These are phyloP conservation scores for Paramyrothecium roridum DNA, from an alignment of 2,329 filamentous ascomycete species.

Conservation along the genomic window DNA sequence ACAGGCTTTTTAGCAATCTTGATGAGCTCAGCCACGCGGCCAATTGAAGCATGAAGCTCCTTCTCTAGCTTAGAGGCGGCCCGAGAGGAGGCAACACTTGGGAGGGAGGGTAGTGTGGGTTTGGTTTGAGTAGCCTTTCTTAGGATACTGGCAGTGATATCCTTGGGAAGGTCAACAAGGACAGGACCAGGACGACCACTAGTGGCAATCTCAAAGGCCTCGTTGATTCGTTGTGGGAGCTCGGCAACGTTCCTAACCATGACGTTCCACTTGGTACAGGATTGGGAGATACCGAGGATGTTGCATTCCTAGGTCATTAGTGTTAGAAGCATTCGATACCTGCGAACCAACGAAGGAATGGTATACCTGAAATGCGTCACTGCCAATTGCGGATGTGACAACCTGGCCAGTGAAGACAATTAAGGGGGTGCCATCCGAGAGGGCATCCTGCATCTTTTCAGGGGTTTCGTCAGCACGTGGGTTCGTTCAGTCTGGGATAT, in stretches of 20 bases:
- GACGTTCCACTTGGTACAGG: slow-evolving; percentile 98
- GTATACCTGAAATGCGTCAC: slow-evolving; percentile 94
- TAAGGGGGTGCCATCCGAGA: slow-evolving; percentile 93
- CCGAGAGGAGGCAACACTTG: slow-evolving; percentile 66
- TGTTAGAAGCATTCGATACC: slow-evolving; percentile 85
- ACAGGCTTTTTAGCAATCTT: slow-evolving; percentile 91
- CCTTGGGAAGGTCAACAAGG: slow-evolving; percentile 92
- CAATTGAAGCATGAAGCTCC: slow-evolving; percentile 71
- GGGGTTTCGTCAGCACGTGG: too few relatives aligned
- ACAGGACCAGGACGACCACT: slow-evolving; percentile 92
- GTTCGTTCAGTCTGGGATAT: too few relatives aligned
- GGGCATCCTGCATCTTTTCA: slow-evolving; percentile 94
- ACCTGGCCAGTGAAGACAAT: slow-evolving; percentile 97
- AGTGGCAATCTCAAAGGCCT: slow-evolving; percentile 97
- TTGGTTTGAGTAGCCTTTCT: slow-evolving; percentile 77
- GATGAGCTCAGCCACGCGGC: slow-evolving; percentile 75
- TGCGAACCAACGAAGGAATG: too few relatives aligned
- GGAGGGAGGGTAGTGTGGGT: slow-evolving; percentile 72
- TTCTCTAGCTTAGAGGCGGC: slow-evolving; percentile 69
- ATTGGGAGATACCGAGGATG: slow-evolving; percentile 84
- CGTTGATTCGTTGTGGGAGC: slow-evolving; percentile 89
- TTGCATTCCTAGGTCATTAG: too few relatives aligned
- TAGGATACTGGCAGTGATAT: slow-evolving; percentile 84
- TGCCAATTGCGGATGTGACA: slow-evolving; percentile 82
- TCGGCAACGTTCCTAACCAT: slow-evolving; percentile 97